phyloP scores from a whole-genome alignment of 371 early-diverging fungal genomes.

The Mortierella sp. region DNA sequence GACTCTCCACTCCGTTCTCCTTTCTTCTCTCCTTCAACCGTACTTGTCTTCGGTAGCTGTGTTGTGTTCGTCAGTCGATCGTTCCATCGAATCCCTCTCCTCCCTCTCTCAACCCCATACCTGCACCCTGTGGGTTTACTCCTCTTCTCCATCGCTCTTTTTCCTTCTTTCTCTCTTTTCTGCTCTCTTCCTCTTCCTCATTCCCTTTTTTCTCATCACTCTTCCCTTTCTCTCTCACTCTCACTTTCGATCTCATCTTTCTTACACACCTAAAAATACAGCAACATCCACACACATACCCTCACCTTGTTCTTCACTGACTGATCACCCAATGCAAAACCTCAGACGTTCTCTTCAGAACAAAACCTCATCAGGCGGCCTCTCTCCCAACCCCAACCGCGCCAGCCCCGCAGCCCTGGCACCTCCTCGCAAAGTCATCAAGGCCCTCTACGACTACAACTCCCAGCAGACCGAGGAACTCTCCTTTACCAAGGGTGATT shows the following conservation, averaged over 20 bases:
- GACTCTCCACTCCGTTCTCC: not conserved
- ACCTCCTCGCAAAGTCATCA: conserved; percentile 89
- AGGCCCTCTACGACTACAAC: conserved; percentile 81
- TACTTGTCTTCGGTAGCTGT: not conserved
- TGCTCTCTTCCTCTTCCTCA: not conserved
- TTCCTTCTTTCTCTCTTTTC: conserved; percentile 5
- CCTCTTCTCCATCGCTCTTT: not conserved
- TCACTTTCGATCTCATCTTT: not conserved
- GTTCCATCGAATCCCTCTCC: conserved; percentile 2
- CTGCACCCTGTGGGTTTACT: not conserved
- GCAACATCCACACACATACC: not conserved
- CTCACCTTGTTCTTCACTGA: not conserved
- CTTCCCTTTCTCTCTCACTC: not conserved
- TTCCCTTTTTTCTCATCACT: not conserved
- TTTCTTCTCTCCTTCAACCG: not conserved
- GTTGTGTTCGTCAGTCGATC: conserved; percentile 4
- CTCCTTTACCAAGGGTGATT: conserved; percentile 88
- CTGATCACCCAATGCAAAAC: conserved; percentile 26
- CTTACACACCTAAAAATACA: not conserved
- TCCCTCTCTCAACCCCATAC: not conserved
- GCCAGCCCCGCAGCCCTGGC: conserved; percentile 35
- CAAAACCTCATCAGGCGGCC: conserved; percentile 33
- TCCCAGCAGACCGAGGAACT: conserved; percentile 79
- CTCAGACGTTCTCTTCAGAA: conserved; percentile 46
- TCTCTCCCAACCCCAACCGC: conserved; percentile 29